Conservation (phyloP, 1,139 yeast genomes). For the Lodderomyces metapsilosis region DNA sequence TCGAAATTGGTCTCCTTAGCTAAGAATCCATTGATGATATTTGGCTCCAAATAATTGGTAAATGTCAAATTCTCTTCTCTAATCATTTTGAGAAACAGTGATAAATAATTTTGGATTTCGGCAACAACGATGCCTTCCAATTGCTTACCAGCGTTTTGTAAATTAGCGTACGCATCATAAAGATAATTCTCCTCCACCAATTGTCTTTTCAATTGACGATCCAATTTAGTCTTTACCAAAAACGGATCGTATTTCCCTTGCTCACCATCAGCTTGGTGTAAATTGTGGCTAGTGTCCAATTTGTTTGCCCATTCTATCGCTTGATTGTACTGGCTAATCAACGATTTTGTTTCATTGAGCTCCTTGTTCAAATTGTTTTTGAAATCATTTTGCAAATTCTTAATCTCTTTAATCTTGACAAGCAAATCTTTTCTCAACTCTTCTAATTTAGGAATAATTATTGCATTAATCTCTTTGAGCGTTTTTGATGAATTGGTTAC, state of each 20-base stretch:
- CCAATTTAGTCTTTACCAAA: slow-evolving; percentile 66
- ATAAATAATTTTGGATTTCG: slow-evolving; percentile 80
- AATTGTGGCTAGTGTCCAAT: slow-evolving; percentile 22
- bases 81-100: slow-evolving; percentile 65
- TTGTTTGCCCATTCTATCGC: slow-evolving; percentile 38
- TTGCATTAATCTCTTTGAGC: slow-evolving; percentile 65
- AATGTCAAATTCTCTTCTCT: slow-evolving; percentile 70
- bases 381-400: slow-evolving; percentile 77
- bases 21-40: slow-evolving; percentile 70
- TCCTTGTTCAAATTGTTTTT: slow-evolving; percentile 72
- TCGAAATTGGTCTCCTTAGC: slow-evolving; percentile 78
- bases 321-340: slow-evolving; percentile 48
- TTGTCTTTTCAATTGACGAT: slow-evolving; percentile 74
- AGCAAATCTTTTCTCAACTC: slow-evolving; percentile 79
- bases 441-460: slow-evolving; percentile 80
- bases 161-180: slow-evolving; percentile 82
- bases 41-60: slow-evolving; percentile 62
- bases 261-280: slow-evolving; percentile 22
- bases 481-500: slow-evolving; percentile 66
- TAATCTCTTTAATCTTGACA: slow-evolving; percentile 85
- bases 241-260: slow-evolving; percentile 74
- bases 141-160: slow-evolving; percentile 86
- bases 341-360: slow-evolving; percentile 57
- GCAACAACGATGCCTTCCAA: slow-evolving; percentile 84
- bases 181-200: slow-evolving; percentile 80